Conservation (phyloP, 305 asterid genomes). For the Salvia sclarea region DNA sequence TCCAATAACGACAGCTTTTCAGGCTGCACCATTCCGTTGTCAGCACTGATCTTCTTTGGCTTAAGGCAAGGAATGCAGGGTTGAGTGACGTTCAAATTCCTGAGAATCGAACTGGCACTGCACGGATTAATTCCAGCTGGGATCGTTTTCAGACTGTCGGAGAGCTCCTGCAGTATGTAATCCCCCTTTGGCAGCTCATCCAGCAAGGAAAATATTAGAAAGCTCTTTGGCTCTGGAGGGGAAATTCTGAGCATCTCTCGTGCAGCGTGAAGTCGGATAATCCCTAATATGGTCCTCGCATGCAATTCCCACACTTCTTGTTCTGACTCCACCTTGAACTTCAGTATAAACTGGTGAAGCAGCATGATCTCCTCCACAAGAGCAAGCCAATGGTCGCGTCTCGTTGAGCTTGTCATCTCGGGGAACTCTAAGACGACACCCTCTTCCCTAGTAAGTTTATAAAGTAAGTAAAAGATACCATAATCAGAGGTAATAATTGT, state of each 20-base stretch:
- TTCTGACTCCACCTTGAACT: constrained; percentile 51
- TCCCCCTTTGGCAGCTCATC: constrained; percentile 90
- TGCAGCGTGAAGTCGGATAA: constrained; percentile 86
- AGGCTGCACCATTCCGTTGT: constrained; percentile 37
- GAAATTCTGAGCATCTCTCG: constrained; percentile 89
- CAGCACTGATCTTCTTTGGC: constrained; percentile 26
- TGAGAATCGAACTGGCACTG: constrained; percentile 79
- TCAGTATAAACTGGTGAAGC: constrained; percentile 59
- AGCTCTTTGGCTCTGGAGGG: constrained; percentile 74
- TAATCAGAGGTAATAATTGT: no score
- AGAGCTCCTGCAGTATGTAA: constrained; percentile 66
- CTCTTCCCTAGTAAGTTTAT: constrained; percentile 55
- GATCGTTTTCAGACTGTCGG: constrained; percentile 51
- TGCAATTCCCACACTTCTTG: constrained; percentile 83
- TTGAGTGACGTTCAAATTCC: constrained; percentile 64
- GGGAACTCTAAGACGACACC: constrained; percentile 77
- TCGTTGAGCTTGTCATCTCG: constrained; percentile 92
- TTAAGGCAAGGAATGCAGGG: constrained; percentile 37
- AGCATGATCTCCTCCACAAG: constrained; percentile 75
- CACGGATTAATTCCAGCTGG: constrained; percentile 61
- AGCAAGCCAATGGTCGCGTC: constrained; percentile 93
- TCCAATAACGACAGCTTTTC: constrained; percentile 59
- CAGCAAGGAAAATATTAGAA: constrained; percentile 65
- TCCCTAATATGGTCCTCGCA: constrained; percentile 77
- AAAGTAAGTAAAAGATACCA: background rate